These are phyloP conservation scores for Carex littledalei DNA, from an alignment of 176 grass and related monocot species.

Conservation along the genomic window DNA sequence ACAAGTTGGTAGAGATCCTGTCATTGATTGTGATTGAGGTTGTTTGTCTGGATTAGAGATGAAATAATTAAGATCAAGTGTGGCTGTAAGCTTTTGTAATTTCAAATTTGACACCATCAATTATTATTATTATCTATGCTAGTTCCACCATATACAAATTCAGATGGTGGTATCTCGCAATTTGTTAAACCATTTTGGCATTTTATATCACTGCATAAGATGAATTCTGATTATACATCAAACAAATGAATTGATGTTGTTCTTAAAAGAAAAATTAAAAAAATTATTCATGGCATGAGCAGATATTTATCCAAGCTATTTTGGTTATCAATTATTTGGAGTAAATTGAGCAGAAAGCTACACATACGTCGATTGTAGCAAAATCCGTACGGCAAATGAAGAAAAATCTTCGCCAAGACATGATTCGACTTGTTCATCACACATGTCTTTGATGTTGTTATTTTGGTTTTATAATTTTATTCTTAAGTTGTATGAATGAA, in stretches of 20 bases:
- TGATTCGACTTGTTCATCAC: not conserved
- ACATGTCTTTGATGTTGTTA: not conserved
- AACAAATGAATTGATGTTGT: not conserved
- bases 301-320: not conserved
- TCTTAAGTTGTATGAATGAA: not conserved
- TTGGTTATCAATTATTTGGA: not conserved
- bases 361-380: not conserved
- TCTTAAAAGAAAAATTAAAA: not conserved
- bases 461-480: not conserved
- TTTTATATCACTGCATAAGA: not conserved
- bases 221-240: not conserved
- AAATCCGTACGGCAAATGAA: not conserved
- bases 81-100: not conserved
- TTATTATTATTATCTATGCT: not conserved
- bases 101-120: not conserved
- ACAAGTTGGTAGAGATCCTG: not conserved
- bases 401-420: not conserved
- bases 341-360: not conserved
- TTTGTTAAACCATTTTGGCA: not conserved
- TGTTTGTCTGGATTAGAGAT: conserved; percentile 3
- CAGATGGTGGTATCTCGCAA: not conserved
- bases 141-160: not conserved
- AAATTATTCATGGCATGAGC: not conserved
- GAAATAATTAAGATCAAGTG: not conserved
- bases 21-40: conserved; percentile 19